Evolutionary conservation across 2,329 filamentous ascomycete genomes (phyloP).

Genomic region (Cordyceps javanica): DNA sequence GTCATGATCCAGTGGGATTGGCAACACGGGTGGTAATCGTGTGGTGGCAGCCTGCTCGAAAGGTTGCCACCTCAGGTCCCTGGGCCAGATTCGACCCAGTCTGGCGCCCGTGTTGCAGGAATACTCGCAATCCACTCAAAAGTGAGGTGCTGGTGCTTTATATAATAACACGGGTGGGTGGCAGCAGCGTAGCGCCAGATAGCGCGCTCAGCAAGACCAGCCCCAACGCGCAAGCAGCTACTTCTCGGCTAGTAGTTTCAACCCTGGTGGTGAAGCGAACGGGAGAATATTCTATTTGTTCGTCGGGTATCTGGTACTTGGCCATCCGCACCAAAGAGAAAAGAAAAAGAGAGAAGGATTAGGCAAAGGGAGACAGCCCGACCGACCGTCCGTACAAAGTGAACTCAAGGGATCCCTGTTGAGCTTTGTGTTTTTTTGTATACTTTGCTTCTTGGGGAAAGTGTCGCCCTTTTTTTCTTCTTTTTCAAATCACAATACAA

Average conservation of each 20-base stretch:
- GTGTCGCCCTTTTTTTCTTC: conserved; percentile 1
- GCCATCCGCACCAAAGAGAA: conserved; percentile 12
- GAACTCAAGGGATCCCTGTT: conserved; percentile 7
- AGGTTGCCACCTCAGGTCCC: background rate
- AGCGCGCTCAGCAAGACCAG: background rate
- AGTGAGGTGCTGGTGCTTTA: conserved; percentile 5
- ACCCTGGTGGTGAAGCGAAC: conserved; percentile 9
- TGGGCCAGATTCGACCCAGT: conserved; percentile 1
- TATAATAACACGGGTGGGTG: conserved; percentile 6
- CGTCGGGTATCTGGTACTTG: background rate
- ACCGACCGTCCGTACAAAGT: background rate
- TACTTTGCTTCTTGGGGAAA: background rate
- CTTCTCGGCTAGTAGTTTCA: background rate
- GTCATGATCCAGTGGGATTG: conserved; percentile 2
- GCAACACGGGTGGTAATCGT: conserved; percentile 21
- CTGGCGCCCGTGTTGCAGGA: conserved; percentile 3
- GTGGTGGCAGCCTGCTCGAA: conserved; percentile 16
- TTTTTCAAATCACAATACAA: conserved; percentile 1
- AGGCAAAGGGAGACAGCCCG: background rate
- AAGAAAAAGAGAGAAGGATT: conserved; percentile 2
- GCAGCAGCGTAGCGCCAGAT: background rate
- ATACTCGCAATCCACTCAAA: background rate
- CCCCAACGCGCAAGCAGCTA: background rate
- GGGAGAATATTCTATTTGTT: background rate
- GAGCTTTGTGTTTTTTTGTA: conserved; percentile 5